Evolutionary conservation across 495 filamentous ascomycete genomes (phyloP).

Genomic region (Tuber aestivum): DNA sequence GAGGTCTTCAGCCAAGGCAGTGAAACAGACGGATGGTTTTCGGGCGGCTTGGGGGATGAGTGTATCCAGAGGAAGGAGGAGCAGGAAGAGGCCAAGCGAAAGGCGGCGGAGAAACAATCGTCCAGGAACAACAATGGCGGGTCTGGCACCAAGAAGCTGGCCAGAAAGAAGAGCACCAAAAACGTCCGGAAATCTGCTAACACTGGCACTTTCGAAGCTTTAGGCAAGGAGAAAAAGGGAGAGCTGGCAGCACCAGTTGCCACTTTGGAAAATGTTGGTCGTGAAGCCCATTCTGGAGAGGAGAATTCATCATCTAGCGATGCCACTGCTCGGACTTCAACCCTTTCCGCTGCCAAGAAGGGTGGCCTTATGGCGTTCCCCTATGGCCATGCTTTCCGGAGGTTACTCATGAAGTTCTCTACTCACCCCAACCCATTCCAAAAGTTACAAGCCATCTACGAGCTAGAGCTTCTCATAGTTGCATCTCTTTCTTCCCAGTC

Average conservation of each 20-base stretch:
- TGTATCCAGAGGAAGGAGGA: constrained; percentile 70
- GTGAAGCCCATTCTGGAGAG: constrained; percentile 45
- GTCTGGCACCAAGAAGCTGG: constrained; percentile 50
- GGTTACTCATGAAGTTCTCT: constrained; percentile 77
- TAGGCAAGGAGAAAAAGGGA: constrained; percentile 46
- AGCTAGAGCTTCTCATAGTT: constrained; percentile 73
- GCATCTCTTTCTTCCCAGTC: constrained; percentile 60
- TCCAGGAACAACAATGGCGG: constrained; percentile 38
- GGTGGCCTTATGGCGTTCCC: constrained; percentile 53
- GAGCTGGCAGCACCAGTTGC: constrained; percentile 48
- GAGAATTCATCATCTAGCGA: constrained; percentile 47
- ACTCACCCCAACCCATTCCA: constrained; percentile 81
- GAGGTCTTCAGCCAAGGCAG: constrained; percentile 77
- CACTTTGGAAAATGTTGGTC: constrained; percentile 46
- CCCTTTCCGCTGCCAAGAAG: constrained; percentile 43
- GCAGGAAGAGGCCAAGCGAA: constrained; percentile 49
- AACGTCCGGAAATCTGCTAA: constrained; percentile 43
- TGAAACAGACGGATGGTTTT: constrained; percentile 91
- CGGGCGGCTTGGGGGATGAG: constrained; percentile 64
- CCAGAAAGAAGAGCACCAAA: constrained; percentile 56
- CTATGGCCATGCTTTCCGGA: constrained; percentile 68
- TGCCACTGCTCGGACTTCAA: constrained; percentile 44
- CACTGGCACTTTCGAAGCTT: constrained; percentile 42
- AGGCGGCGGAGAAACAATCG: constrained; percentile 39
- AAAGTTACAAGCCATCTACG: constrained; percentile 76